These are phyloP conservation scores for Massospora cicadina DNA, from an alignment of 371 early-diverging fungal genomes.

Conservation along the genomic window DNA sequence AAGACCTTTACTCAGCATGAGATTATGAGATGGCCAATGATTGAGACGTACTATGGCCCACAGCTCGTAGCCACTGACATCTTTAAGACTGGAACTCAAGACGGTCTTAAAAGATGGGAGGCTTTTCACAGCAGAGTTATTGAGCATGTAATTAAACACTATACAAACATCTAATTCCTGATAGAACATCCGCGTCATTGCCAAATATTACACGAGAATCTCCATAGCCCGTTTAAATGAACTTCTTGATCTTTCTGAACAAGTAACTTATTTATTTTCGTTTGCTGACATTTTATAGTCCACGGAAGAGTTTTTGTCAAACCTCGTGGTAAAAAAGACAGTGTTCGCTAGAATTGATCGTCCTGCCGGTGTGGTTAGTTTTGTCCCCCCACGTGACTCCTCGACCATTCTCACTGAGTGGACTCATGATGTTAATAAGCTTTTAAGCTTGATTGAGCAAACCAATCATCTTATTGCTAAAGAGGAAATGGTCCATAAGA, in stretches of 20 bases:
- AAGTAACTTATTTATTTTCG: slow-evolving; percentile 18
- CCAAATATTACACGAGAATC: slow-evolving; percentile 85
- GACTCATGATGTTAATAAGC: slow-evolving; percentile 69
- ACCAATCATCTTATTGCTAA: slow-evolving; percentile 92
- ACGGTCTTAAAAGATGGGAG: slow-evolving; percentile 58
- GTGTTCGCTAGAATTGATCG: slow-evolving; percentile 91
- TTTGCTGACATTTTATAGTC: slow-evolving; percentile 26
- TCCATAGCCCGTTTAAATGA: slow-evolving; percentile 56
- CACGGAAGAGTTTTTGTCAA: slow-evolving; percentile 76
- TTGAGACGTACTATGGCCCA: slow-evolving; percentile 68
- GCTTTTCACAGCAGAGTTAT: slow-evolving; percentile 82
- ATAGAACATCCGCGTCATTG: slow-evolving; percentile 84
- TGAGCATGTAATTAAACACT: slow-evolving; percentile 55
- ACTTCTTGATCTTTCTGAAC: slow-evolving; percentile 45
- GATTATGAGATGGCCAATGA: slow-evolving; percentile 84
- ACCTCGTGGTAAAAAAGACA: slow-evolving; percentile 81
- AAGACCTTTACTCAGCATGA: slow-evolving; percentile 81
- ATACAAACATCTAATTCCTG: neutral
- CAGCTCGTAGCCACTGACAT: slow-evolving; percentile 47
- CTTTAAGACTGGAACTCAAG: slow-evolving; percentile 49
- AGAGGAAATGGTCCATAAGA: slow-evolving; percentile 78
- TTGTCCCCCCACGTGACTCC: slow-evolving; percentile 65
- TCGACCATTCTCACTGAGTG: slow-evolving; percentile 81
- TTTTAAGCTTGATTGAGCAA: slow-evolving; percentile 82
- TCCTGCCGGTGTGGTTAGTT: slow-evolving; percentile 73